phyloP scores from a whole-genome alignment of 2,329 filamentous ascomycete genomes.

The Basipetospora chlamydospora region DNA sequence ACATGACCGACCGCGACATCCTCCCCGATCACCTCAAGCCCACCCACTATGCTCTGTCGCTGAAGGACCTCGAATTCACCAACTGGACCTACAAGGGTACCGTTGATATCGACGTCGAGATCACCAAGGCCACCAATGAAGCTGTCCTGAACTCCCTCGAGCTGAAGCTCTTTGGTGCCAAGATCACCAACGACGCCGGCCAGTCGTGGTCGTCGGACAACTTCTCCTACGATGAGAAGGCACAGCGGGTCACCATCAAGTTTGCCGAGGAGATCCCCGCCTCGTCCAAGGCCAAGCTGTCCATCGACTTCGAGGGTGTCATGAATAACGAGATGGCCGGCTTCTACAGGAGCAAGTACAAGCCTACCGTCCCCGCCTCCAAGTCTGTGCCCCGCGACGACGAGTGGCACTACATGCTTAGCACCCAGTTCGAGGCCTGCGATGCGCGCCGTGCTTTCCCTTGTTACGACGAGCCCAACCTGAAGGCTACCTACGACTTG shows the following conservation, averaged over 20 bases:
- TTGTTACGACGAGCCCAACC: slow-evolving; percentile 94
- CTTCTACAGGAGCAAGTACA: slow-evolving; percentile 91
- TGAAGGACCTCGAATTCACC: slow-evolving; percentile 67
- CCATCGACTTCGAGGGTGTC: slow-evolving; percentile 62
- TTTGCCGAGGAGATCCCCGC: slow-evolving; percentile 60
- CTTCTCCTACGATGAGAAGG: slow-evolving; percentile 68
- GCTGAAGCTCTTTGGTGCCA: slow-evolving; percentile 56
- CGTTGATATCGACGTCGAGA: slow-evolving; percentile 61
- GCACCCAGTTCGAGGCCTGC: slow-evolving; percentile 94
- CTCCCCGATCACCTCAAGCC: slow-evolving; percentile 59
- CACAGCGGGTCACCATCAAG: slow-evolving; percentile 66
- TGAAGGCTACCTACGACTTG: slow-evolving; percentile 93
- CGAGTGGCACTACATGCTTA: slow-evolving; percentile 62
- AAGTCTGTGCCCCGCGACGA: slow-evolving; percentile 63
- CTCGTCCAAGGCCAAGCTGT: slow-evolving; percentile 49
- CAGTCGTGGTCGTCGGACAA: slow-evolving; percentile 30
- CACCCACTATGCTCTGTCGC: slow-evolving; percentile 68
- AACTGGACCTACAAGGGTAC: slow-evolving; percentile 67
- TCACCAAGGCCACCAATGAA: slow-evolving; percentile 57
- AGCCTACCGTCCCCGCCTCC: slow-evolving; percentile 56
- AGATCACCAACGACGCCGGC: slow-evolving; percentile 36
- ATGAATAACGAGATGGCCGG: slow-evolving; percentile 88
- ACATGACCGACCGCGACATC: slow-evolving; percentile 46
- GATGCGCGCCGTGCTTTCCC: slow-evolving; percentile 92
- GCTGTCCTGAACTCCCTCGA: slow-evolving; percentile 78